Conservation (phyloP, 495 filamentous ascomycete genomes). For the Talaromyces liani region DNA sequence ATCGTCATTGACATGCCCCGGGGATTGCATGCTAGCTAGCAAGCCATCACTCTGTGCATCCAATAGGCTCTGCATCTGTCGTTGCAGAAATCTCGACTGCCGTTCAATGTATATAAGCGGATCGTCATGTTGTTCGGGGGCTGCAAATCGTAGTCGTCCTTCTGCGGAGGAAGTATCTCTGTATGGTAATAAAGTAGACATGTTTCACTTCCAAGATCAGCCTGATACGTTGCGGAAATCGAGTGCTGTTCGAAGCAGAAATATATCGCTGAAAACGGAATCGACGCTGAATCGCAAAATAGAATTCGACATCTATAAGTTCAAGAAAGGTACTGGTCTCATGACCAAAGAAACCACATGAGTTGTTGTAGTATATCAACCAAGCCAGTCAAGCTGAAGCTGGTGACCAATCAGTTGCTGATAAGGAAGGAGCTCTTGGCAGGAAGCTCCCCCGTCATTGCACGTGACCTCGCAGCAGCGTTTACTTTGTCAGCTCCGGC, state of each 20-base stretch:
- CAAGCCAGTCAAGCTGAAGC: not conserved
- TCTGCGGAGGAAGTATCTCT: not conserved
- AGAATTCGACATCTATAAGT: too few relatives aligned
- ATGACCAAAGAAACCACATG: not conserved
- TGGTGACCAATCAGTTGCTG: not conserved
- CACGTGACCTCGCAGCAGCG: conserved; percentile 7
- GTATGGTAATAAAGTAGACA: conserved; percentile 7
- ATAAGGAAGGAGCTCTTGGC: conserved; percentile 4
- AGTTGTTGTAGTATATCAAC: not conserved
- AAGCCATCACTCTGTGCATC: conserved; percentile 81
- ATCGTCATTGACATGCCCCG: conserved; percentile 14
- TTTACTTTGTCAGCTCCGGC: conserved; percentile 8
- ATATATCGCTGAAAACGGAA: not conserved
- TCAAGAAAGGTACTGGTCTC: not conserved
- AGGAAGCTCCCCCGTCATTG: not conserved
- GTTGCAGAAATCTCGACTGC: conserved; percentile 52
- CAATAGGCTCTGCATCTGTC: conserved; percentile 69
- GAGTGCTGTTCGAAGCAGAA: not conserved
- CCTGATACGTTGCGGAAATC: not conserved
- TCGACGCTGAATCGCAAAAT: not conserved
- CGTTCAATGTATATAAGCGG: conserved; percentile 37
- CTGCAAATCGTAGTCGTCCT: conserved; percentile 8
- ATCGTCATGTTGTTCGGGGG: conserved; percentile 28
- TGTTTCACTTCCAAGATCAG: not conserved
- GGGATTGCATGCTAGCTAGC: conserved; percentile 31